These are phyloP conservation scores for Trichoderma semiorbis DNA, from an alignment of 2,329 filamentous ascomycete genomes.

Conservation along the genomic window DNA sequence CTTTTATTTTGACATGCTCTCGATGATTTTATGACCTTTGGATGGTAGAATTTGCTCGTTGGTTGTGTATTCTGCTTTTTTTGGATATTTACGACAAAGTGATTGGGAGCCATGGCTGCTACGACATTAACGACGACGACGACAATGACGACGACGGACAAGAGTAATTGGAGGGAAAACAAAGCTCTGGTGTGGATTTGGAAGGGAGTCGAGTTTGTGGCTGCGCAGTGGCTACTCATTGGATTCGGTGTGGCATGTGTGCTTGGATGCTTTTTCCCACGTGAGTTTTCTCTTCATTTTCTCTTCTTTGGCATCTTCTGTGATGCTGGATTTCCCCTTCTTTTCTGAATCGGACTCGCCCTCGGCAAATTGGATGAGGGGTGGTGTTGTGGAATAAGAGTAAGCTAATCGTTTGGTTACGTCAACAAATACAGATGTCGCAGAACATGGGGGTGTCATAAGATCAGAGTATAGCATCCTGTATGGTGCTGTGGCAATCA, in stretches of 20 bases:
- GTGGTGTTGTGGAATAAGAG: neutral
- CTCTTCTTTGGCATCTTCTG: neutral
- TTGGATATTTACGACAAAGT: neutral
- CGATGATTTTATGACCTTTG: neutral
- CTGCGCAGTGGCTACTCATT: slow-evolving; percentile 63
- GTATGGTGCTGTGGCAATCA: slow-evolving; percentile 65
- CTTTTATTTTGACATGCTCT: neutral
- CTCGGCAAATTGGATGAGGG: neutral
- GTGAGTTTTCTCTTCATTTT: slow-evolving; percentile 29
- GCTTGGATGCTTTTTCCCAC: slow-evolving; percentile 42
- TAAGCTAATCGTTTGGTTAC: neutral
- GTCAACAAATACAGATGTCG: slow-evolving; percentile 30
- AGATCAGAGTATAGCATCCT: slow-evolving; percentile 59
- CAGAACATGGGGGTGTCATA: slow-evolving; percentile 46
- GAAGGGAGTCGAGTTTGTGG: slow-evolving; percentile 33
- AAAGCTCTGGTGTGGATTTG: neutral
- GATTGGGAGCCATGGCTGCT: neutral
- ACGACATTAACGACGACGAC: neutral
- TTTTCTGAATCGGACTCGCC: neutral
- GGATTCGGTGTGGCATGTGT: slow-evolving; percentile 55
- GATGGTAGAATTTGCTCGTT: neutral
- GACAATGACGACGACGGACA: neutral
- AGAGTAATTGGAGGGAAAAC: neutral
- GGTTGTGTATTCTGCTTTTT: neutral
- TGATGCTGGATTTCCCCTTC: neutral